Percentiles rank a stretch among this genome's conserved stretches.
Evolutionary conservation across 441 rosid species (phyloP).

Genomic region (Rhodomyrtus psidioides): DNA sequence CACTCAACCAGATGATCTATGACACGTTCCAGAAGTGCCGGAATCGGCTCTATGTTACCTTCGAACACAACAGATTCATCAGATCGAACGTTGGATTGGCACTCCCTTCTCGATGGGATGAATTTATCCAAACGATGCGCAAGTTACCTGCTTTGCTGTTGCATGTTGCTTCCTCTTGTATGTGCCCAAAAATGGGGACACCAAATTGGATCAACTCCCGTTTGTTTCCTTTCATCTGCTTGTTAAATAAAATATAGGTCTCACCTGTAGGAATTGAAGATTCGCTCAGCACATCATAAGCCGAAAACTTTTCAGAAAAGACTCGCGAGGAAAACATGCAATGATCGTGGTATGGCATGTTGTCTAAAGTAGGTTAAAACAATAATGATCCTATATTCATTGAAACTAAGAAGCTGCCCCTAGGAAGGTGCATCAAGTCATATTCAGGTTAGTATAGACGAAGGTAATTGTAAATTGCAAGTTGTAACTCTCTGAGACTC

Average conservation of each 20-base stretch:
- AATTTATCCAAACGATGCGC: neutral
- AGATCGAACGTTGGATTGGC: neutral
- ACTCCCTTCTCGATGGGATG: neutral
- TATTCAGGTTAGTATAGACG: neutral
- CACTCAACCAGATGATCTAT: constrained; percentile 81
- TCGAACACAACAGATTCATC: neutral
- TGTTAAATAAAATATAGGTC: constrained; percentile 83
- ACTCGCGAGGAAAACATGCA: neutral
- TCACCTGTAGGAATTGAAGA: constrained; percentile 44
- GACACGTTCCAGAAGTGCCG: constrained; percentile 61
- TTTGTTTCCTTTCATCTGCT: constrained; percentile 87
- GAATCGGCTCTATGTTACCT: constrained; percentile 77
- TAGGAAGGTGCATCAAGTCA: neutral
- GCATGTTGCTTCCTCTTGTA: constrained; percentile 40
- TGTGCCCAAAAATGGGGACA: constrained; percentile 68
- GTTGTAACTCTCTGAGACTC: neutral
- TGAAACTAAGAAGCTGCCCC: neutral
- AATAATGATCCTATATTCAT: neutral
- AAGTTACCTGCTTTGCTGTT: constrained; percentile 38
- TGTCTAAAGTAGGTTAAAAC: neutral
- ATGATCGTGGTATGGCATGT: neutral
- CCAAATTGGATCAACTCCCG: constrained; percentile 93
- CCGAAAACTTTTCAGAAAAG: neutral
- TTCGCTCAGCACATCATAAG: neutral
- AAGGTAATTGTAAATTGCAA: neutral